phyloP scores from a whole-genome alignment of 371 early-diverging fungal genomes.

The Syncephalis plumigaleata region DNA sequence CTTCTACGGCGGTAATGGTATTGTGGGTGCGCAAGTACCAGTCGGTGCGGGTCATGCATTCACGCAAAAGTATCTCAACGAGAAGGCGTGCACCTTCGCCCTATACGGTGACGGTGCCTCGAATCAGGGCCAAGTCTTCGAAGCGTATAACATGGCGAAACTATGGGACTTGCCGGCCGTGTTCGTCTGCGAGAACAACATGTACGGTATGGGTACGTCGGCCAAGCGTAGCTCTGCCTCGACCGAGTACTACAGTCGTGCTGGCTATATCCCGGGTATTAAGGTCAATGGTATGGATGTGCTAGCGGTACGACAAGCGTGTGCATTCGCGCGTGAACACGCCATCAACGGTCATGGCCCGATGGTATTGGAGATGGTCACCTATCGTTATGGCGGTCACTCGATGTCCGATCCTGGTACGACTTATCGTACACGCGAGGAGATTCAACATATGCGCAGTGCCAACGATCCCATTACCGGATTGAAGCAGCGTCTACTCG shows the following conservation, averaged over 20 bases:
- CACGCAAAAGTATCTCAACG: slow-evolving; percentile 80
- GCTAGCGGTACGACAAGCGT: slow-evolving; percentile 78
- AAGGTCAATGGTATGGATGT: slow-evolving; percentile 92
- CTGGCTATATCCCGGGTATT: slow-evolving; percentile 94
- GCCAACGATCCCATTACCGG: slow-evolving; percentile 87
- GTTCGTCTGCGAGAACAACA: slow-evolving; percentile 98
- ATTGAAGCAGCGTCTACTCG: slow-evolving; percentile 63
- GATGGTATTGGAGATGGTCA: slow-evolving; percentile 90
- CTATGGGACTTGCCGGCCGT: slow-evolving; percentile 94
- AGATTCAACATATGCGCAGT: slow-evolving; percentile 92
- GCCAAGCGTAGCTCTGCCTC: slow-evolving; percentile 81
- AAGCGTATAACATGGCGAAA: slow-evolving; percentile 99
- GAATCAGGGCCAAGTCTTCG: slow-evolving; percentile 99
- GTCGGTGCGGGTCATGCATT: slow-evolving; percentile 96
- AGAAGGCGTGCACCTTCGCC: slow-evolving; percentile 66
- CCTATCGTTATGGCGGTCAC: slow-evolving; percentile 99
- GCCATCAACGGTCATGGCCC: slow-evolving; percentile 80
- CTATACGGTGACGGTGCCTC: slow-evolving; percentile 99
- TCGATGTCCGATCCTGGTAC: slow-evolving; percentile 99
- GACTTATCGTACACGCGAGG: slow-evolving; percentile 95
- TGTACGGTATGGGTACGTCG: slow-evolving; percentile 98
- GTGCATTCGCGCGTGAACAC: slow-evolving; percentile 72
- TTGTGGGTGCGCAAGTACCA: slow-evolving; percentile 99
- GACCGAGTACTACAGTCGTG: slow-evolving; percentile 90
- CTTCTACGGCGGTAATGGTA: slow-evolving; percentile 99